phyloP scores from a whole-genome alignment of 495 filamentous ascomycete genomes.

The Terfezia boudieri region DNA sequence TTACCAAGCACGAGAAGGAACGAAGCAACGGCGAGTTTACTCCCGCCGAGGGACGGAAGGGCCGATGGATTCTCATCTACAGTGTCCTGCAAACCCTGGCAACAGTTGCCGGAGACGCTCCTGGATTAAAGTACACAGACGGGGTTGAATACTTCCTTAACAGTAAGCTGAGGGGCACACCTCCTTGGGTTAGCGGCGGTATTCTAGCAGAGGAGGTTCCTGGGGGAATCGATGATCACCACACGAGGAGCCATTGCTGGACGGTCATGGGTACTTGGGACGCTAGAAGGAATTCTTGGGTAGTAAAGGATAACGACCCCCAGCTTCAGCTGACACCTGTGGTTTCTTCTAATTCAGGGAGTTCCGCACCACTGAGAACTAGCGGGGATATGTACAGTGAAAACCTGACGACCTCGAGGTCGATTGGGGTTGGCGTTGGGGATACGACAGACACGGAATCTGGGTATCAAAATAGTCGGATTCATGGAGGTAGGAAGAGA shows the following conservation, averaged over 20 bases:
- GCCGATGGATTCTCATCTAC: conserved; percentile 55
- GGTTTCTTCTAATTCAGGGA: background rate
- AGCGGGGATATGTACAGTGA: background rate
- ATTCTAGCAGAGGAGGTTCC: conserved; percentile 12
- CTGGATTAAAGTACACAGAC: conserved; percentile 34
- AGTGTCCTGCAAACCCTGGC: conserved; percentile 47
- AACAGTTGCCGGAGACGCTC: conserved; percentile 41
- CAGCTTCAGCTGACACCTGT: background rate
- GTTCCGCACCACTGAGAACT: background rate
- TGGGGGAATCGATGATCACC: conserved; percentile 18
- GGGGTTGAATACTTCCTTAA: conserved; percentile 43
- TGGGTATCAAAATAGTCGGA: background rate
- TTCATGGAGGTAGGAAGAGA: background rate
- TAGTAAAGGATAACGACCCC: background rate
- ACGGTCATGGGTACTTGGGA: conserved; percentile 27
- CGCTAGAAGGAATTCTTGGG: background rate
- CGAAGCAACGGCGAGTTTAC: conserved; percentile 25
- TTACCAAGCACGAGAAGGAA: conserved; percentile 39
- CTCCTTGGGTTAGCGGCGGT: conserved; percentile 31
- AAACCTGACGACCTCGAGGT: background rate
- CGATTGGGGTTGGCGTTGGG: background rate
- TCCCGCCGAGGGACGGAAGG: conserved; percentile 36
- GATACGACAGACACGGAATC: background rate
- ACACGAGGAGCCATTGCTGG: conserved; percentile 42
- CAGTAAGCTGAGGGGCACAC: conserved; percentile 32